These are phyloP conservation scores for Rosa hybrid DNA, from an alignment of 331 rosid species.

Conservation along the genomic window DNA sequence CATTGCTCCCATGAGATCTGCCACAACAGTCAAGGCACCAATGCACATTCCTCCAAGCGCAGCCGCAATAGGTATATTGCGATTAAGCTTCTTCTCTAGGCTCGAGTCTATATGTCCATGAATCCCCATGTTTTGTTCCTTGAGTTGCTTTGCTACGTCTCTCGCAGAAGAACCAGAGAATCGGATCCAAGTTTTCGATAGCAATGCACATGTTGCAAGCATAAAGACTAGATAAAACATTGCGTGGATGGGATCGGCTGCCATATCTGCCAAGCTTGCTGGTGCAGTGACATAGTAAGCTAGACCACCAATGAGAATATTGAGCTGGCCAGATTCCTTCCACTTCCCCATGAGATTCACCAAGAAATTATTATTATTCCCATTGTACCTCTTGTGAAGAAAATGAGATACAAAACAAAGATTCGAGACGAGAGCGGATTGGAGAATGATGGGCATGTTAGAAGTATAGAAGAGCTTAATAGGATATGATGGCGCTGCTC, in stretches of 20 bases:
- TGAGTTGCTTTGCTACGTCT: not conserved
- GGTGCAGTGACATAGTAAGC: not conserved
- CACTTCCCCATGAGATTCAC: not conserved
- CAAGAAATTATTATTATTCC: not conserved
- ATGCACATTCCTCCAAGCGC: not conserved
- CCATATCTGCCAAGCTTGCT: not conserved
- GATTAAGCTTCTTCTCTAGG: not conserved
- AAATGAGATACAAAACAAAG: not conserved
- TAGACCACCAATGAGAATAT: not conserved
- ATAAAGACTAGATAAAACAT: not conserved
- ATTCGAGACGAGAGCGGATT: not conserved
- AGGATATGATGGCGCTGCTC: not conserved
- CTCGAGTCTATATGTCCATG: not conserved
- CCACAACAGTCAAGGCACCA: not conserved
- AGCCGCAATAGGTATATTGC: not conserved
- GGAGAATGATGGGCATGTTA: not conserved
- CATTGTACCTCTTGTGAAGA: not conserved
- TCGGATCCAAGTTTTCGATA: not conserved
- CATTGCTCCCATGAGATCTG: not conserved
- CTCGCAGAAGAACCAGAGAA: not conserved
- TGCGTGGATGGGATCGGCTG: not conserved
- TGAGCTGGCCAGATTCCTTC: not conserved
- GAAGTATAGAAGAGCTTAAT: not conserved
- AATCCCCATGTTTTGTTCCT: not conserved
- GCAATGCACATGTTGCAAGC: not conserved